These are phyloP conservation scores for Macrophomina pseudophaseolina DNA, from an alignment of 2,329 filamentous ascomycete species.

Conservation along the genomic window DNA sequence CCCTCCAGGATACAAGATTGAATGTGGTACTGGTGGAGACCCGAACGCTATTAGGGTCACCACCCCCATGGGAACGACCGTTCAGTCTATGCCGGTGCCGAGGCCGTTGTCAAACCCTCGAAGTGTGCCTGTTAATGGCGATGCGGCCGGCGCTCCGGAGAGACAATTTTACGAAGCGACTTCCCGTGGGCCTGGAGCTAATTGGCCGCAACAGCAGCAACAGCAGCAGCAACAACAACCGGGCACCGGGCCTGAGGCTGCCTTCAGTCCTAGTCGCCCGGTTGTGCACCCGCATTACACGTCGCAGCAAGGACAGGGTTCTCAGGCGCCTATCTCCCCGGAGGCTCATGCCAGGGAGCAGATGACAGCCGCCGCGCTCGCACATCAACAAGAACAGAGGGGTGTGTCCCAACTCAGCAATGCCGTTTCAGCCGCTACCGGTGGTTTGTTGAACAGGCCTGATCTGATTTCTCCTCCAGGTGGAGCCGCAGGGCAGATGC, in stretches of 20 bases:
- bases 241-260: conserved; percentile 41
- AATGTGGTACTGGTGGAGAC: conserved; percentile 91
- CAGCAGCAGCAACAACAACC: conserved; percentile 37
- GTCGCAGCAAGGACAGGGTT: conserved; percentile 40
- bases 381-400: conserved; percentile 68
- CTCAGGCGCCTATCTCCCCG: conserved; percentile 43
- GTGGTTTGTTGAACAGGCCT: conserved; percentile 46
- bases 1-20: conserved; percentile 93
- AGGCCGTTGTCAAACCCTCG: conserved; percentile 53
- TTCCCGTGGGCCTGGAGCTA: conserved; percentile 34
- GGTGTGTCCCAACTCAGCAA: conserved; percentile 70
- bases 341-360: conserved; percentile 38
- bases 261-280: conserved; percentile 52
- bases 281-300: conserved; percentile 47
- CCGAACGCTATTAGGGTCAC: conserved; percentile 96
- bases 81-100: conserved; percentile 75
- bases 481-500: conserved; percentile 54
- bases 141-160: conserved; percentile 50
- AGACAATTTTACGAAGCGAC: conserved; percentile 42
- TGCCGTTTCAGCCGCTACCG: conserved; percentile 64
- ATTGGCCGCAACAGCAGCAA: conserved; percentile 45
- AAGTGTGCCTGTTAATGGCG: conserved; percentile 62
- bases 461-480: conserved; percentile 51
- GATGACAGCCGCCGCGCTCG: conserved; percentile 50
- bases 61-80: conserved; percentile 95